Conservation (phyloP, 2,329 filamentous ascomycete species). For the Corinectria fuckeliana region DNA sequence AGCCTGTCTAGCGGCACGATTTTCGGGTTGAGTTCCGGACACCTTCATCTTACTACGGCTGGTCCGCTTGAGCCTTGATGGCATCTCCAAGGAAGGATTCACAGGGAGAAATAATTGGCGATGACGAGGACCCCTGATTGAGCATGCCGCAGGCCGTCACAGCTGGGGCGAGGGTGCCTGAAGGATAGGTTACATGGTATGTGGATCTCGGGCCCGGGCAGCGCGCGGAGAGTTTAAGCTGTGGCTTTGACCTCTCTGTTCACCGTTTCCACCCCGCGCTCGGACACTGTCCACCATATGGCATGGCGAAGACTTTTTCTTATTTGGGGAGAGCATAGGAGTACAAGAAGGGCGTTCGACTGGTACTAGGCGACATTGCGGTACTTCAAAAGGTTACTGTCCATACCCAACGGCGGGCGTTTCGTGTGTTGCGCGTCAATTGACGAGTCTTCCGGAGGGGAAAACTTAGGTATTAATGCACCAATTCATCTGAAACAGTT, state of each 20-base stretch:
- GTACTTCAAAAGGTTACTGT: constrained; percentile 9
- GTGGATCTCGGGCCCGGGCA: constrained; percentile 14
- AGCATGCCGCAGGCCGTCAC: constrained; percentile 1
- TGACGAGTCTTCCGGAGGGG: not conserved
- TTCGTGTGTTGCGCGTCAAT: constrained; percentile 1
- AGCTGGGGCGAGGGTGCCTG: not conserved
- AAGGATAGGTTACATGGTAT: constrained; percentile 12
- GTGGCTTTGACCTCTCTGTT: constrained; percentile 22
- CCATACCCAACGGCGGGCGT: constrained; percentile 15
- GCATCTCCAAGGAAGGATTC: not conserved
- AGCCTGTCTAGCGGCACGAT: not conserved
- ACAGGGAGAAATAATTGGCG: not conserved
- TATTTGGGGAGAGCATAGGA: not conserved
- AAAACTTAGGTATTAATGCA: constrained; percentile 8
- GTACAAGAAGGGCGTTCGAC: not conserved
- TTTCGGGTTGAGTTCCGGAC: constrained; percentile 1
- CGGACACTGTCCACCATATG: constrained; percentile 13
- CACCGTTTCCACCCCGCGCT: constrained; percentile 19
- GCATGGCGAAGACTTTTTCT: not conserved
- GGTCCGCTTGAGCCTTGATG: not conserved
- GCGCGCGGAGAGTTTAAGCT: constrained; percentile 19
- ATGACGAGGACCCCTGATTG: not conserved
- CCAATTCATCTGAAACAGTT: constrained; percentile 18
- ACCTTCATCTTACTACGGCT: not conserved
- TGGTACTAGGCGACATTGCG: not conserved